These are phyloP conservation scores for Lanzia echinophila DNA, from an alignment of 2,329 filamentous ascomycete genomes.

Conservation along the genomic window DNA sequence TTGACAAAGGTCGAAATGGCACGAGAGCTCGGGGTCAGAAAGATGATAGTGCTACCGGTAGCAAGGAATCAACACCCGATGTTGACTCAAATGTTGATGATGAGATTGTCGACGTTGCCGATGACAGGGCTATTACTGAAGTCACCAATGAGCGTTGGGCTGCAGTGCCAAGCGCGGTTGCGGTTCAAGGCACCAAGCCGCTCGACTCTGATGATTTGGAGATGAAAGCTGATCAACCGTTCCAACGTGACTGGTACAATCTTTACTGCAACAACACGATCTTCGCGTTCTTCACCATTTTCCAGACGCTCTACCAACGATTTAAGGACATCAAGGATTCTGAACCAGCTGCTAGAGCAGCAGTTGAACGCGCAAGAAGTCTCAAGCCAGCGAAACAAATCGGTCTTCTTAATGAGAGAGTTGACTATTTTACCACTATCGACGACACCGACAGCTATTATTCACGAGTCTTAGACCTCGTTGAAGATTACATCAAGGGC, in stretches of 20 bases:
- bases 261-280: slow-evolving; percentile 88
- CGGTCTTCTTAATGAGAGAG: slow-evolving; percentile 72
- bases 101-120: slow-evolving; percentile 57
- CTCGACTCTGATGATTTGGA: slow-evolving; percentile 51
- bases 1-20: slow-evolving; percentile 70
- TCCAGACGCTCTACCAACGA: slow-evolving; percentile 83
- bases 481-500: slow-evolving; percentile 78
- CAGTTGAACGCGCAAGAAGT: slow-evolving; percentile 65
- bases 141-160: slow-evolving; percentile 59
- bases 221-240: slow-evolving; percentile 72
- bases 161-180: slow-evolving; percentile 51
- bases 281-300: slow-evolving; percentile 90
- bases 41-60: slow-evolving; percentile 73
- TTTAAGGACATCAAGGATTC: slow-evolving; percentile 77
- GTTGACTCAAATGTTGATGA: slow-evolving; percentile 71
- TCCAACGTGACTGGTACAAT: slow-evolving; percentile 74
- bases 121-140: slow-evolving; percentile 55
- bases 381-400: slow-evolving; percentile 78
- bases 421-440: slow-evolving; percentile 65
- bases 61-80: slow-evolving; percentile 85
- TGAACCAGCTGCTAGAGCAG: slow-evolving; percentile 63
- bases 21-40: slow-evolving; percentile 66
- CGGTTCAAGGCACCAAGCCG: slow-evolving; percentile 45
- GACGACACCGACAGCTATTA: slow-evolving; percentile 65
- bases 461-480: slow-evolving; percentile 73